Conservation (phyloP, 1,284 basidiomycete species). For the Fistulina hepatica region DNA sequence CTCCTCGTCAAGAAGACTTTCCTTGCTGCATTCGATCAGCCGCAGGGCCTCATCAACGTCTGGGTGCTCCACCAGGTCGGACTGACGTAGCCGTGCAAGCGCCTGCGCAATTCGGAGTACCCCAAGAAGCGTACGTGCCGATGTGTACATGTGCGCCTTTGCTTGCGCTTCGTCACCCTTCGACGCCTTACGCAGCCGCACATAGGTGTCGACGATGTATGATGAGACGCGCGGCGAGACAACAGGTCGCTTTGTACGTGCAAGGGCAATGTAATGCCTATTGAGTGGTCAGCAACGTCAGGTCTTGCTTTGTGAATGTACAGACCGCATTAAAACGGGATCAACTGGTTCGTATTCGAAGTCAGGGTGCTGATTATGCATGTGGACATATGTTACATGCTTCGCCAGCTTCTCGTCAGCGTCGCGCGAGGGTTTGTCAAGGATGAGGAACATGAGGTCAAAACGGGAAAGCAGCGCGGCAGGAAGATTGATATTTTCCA, state of each 20-base stretch:
- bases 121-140: slow-evolving; percentile 92
- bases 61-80: slow-evolving; percentile 65
- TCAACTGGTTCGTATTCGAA: slow-evolving; percentile 79
- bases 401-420: slow-evolving; percentile 94
- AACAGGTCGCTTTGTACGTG: slow-evolving; percentile 81
- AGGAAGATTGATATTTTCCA: slow-evolving; percentile 99
- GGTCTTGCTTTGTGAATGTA: not conserved
- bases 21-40: slow-evolving; percentile 94
- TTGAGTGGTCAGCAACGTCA: slow-evolving; percentile 8
- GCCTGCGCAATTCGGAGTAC: slow-evolving; percentile 93
- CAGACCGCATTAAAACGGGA: slow-evolving; percentile 79
- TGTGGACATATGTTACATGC: slow-evolving; percentile 97
- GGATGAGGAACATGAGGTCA: slow-evolving; percentile 92
- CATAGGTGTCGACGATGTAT: slow-evolving; percentile 94
- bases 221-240: slow-evolving; percentile 82
- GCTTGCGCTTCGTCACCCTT: slow-evolving; percentile 88
- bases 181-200: slow-evolving; percentile 84
- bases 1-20: slow-evolving; percentile 74
- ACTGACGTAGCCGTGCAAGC: slow-evolving; percentile 82
- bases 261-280: slow-evolving; percentile 92
- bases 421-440: slow-evolving; percentile 90
- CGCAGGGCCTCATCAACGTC: slow-evolving; percentile 97
- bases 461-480: slow-evolving; percentile 94
- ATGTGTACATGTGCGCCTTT: slow-evolving; percentile 89
- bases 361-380: slow-evolving; percentile 85